Evolutionary conservation across 176 grass and related monocot genomes (phyloP).

Genomic region (Lolium rigidum): DNA sequence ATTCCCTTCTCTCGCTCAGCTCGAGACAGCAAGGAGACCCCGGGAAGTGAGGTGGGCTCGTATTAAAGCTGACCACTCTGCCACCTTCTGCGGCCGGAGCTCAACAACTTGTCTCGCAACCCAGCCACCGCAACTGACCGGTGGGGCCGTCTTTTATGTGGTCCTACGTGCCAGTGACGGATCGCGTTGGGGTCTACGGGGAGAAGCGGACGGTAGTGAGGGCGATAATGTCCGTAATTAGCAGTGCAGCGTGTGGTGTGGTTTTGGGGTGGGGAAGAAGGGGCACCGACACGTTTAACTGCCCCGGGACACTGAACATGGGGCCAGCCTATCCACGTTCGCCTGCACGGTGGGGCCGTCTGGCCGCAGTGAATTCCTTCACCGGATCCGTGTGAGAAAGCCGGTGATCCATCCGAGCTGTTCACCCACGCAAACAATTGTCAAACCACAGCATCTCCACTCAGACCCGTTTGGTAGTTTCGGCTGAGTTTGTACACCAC

Average conservation of each 20-base stretch:
- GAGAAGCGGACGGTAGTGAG: background rate
- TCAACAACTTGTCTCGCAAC: fast-evolving
- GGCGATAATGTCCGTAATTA: background rate
- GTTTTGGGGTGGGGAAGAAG: conserved; percentile 10
- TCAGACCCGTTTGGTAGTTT: no score
- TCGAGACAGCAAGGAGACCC: conserved; percentile 21
- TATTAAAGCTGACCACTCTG: conserved; percentile 62
- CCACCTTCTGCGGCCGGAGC: conserved; percentile 25
- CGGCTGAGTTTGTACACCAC: no score
- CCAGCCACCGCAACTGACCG: fast-evolving
- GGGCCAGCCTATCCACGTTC: background rate
- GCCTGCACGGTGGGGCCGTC: background rate
- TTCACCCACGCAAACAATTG: background rate
- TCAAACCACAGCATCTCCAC: background rate
- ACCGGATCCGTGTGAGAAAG: background rate
- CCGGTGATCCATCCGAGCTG: background rate
- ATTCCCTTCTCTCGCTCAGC: background rate
- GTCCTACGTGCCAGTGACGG: background rate
- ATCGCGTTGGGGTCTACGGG: fast-evolving
- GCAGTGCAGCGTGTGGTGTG: background rate
- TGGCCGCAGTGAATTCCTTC: background rate
- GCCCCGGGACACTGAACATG: background rate
- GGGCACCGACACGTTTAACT: conserved; percentile 47
- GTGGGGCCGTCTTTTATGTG: fast-evolving
- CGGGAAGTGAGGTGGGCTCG: conserved; percentile 47